Percentiles rank a stretch among this genome's conserved stretches.
These are phyloP conservation scores for Balansia obtecta DNA, from an alignment of 2,329 filamentous ascomycete species.

Conservation along the genomic window DNA sequence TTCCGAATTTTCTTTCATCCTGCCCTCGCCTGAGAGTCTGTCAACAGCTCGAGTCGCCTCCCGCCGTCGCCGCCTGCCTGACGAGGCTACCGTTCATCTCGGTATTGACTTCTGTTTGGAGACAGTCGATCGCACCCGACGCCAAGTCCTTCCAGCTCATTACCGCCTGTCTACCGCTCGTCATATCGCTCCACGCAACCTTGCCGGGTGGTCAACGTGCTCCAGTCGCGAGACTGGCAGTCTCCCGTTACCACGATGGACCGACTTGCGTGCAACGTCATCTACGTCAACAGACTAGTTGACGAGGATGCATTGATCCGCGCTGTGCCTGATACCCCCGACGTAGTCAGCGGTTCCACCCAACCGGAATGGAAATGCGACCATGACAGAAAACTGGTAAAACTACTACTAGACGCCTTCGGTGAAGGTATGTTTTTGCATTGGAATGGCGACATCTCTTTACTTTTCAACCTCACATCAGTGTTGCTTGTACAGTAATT, in stretches of 20 bases:
- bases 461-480: too few species aligned
- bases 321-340: constrained; percentile 11
- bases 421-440: constrained; percentile 32
- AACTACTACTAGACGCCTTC: constrained; percentile 40
- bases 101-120: background rate
- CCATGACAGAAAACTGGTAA: constrained; percentile 32
- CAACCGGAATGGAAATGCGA: constrained; percentile 23
- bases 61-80: background rate
- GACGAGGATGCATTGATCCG: constrained; percentile 32
- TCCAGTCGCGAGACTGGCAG: constrained; percentile 50
- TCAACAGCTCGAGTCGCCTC: background rate
- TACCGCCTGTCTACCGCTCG: background rate
- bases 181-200: constrained; percentile 7
- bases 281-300: constrained; percentile 46
- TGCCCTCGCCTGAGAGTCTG: background rate
- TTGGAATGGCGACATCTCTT: background rate
- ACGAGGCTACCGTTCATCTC: background rate
- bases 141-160: background rate
- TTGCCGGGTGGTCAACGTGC: constrained; percentile 37
- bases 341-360: constrained; percentile 1
- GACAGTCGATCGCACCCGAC: background rate
- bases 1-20: background rate
- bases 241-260: constrained; percentile 44
- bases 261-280: constrained; percentile 42
- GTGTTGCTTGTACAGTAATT: background rate